phyloP scores from a whole-genome alignment of 2,329 filamentous ascomycete genomes.

The Diplodia sapinea region DNA sequence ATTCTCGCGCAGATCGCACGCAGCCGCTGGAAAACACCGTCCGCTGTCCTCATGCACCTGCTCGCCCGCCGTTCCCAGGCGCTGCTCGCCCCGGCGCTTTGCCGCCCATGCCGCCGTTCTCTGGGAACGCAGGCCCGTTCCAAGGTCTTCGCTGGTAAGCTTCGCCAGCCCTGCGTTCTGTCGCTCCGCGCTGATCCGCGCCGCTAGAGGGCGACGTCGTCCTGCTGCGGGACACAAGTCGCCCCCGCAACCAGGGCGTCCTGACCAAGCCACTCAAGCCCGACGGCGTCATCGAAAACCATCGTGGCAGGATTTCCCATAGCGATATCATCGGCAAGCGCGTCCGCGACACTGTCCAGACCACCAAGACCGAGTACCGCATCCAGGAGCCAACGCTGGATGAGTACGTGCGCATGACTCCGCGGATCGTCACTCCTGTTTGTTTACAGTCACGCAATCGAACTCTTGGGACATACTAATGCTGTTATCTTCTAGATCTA shows the following conservation, averaged over 20 bases:
- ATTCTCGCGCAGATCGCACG: slow-evolving; percentile 21
- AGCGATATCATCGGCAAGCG: slow-evolving; percentile 68
- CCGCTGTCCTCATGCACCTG: slow-evolving; percentile 2
- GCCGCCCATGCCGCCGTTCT: slow-evolving; percentile 28
- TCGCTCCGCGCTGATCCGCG: slow-evolving; percentile 31
- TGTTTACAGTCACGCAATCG: slow-evolving; percentile 37
- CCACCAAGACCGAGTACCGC: slow-evolving; percentile 59
- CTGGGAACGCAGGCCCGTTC: slow-evolving; percentile 21
- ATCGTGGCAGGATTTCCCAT: slow-evolving; percentile 58
- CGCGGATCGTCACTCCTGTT: slow-evolving; percentile 77
- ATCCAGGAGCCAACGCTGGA: slow-evolving; percentile 71
- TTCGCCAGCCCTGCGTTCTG: slow-evolving; percentile 28
- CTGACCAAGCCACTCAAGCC: slow-evolving; percentile 49
- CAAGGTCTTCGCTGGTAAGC: slow-evolving; percentile 31
- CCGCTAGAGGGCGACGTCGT: slow-evolving; percentile 48
- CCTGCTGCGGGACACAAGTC: slow-evolving; percentile 50
- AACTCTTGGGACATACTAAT: neutral
- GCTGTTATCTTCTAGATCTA: slow-evolving; percentile 63
- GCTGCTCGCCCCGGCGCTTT: slow-evolving; percentile 1
- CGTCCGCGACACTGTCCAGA: slow-evolving; percentile 64
- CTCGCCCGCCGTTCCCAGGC: slow-evolving; percentile 3
- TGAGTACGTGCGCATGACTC: slow-evolving; percentile 72
- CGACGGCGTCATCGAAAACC: slow-evolving; percentile 45
- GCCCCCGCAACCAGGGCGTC: slow-evolving; percentile 40
- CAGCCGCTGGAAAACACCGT: slow-evolving; percentile 12